Base-by-base conservation (phyloP, 257 asterid species). In the Ligustrum vulgare region DNA sequence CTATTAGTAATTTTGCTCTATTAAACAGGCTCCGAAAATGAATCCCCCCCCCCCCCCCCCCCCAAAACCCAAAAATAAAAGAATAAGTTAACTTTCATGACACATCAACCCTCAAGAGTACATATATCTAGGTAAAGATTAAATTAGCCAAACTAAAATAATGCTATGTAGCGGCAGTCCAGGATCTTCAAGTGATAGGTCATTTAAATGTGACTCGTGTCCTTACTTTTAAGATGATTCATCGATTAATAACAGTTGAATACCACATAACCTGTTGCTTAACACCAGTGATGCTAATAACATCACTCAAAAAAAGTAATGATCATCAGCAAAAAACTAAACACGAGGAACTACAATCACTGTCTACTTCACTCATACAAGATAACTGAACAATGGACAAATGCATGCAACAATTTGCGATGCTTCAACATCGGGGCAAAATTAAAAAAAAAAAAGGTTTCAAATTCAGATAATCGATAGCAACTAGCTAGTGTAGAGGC, bases 401-500 rank as follows among this genome's bases (percentile, higher is more conserved):
- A 73, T 72, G 72, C 71, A 45, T 45, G 67, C 34, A 60, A 60
- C 67, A 60, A 22, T 22, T 60, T 23, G 15, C 5, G 15, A 60
- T 23, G 34, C 15, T 22, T 60, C 33, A 23, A 60, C 8, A 60
- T 25, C 65, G 13, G 31, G 31, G 31, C 0, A n/a, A n/a, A n/a
- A n/a, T n/a, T n/a, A n/a, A n/a, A 7, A 2, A 60, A 60, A 22
- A 56, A 6, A 56, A 8, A n/a, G 7, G 11, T 22, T 3, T 56
- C 8, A 0, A 7, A 56, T 18, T 56, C 2, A 2, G 20, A 60
- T 25, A 69, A 64, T 69, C 33, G 70, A 75, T 79, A 63, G 43
- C 37, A 74, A 64, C 78, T 84, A 77, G 75, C 79, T 80, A 84
- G 51, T 69, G 76, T 81, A n/a, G 34, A 34, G 32, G 28, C 33